These are phyloP conservation scores for Phalaenopsis aphrodite DNA, from an alignment of 106 monocot species.

Conservation along the genomic window DNA sequence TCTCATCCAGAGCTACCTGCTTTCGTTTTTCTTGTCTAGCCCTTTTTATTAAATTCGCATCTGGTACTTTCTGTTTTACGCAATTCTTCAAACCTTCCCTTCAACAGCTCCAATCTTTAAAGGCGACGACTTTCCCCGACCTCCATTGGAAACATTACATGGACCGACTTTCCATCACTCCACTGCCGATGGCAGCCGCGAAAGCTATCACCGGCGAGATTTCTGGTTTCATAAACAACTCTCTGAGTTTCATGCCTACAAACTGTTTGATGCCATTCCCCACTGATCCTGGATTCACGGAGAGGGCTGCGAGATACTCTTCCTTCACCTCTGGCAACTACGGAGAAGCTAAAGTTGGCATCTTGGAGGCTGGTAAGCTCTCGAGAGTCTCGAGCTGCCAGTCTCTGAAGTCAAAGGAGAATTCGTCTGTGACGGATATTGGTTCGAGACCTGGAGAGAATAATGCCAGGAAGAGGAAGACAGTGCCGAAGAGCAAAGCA, in stretches of 20 bases:
- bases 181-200: neutral
- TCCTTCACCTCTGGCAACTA: conserved; percentile 28
- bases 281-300: conserved; percentile 34
- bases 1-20: conserved; percentile 2
- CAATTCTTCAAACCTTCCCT: neutral
- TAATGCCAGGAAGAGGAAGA: conserved; percentile 47
- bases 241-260: neutral
- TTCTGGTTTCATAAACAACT: neutral
- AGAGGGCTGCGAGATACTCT: conserved; percentile 60
- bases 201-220: neutral
- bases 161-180: conserved; percentile 2
- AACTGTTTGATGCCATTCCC: conserved; percentile 16
- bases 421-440: conserved; percentile 5
- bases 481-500: conserved; percentile 24
- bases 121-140: neutral
- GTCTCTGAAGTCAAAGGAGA: conserved; percentile 27
- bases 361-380: conserved; percentile 32
- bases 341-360: conserved; percentile 13
- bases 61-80: neutral
- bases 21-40: neutral
- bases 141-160: neutral
- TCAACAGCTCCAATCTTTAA: neutral
- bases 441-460: conserved; percentile 1
- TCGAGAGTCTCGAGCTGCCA: conserved; percentile 59
- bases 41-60: neutral